Conservation (phyloP, 768 basidiomycete genomes). For the Gelatoporia subvermispora region DNA sequence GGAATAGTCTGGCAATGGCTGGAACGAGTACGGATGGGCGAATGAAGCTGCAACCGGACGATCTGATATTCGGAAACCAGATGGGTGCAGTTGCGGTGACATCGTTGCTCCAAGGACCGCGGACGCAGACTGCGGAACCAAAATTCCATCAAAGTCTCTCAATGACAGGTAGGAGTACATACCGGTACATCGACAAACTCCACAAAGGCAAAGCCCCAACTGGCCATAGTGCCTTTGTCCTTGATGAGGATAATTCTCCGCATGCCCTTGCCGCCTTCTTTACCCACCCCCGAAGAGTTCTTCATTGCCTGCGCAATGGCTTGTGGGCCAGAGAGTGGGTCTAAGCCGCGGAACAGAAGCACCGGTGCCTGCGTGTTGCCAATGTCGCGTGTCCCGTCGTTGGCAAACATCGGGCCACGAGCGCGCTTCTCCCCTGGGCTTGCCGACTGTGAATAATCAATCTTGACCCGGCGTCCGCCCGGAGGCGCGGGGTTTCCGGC, state of each 20-base stretch:
- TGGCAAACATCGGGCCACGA: conserved; percentile 51
- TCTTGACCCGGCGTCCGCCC: conserved; percentile 84
- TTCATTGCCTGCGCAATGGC: conserved; percentile 84
- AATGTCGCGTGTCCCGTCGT: conserved; percentile 96
- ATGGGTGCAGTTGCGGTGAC: conserved; percentile 82
- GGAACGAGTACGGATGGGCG: conserved; percentile 87
- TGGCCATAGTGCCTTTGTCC: conserved; percentile 81
- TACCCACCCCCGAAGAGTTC: conserved; percentile 70
- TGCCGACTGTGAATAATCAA: conserved; percentile 91
- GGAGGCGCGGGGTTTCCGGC: conserved; percentile 50
- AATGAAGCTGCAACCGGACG: conserved; percentile 89
- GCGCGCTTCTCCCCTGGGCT: conserved; percentile 64
- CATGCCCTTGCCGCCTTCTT: conserved; percentile 83
- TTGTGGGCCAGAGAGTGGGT: conserved; percentile 81
- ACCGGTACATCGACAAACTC: conserved; percentile 87
- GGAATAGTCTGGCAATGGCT: conserved; percentile 70
- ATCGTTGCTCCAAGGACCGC: conserved; percentile 80
- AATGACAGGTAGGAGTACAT: conserved; percentile 15
- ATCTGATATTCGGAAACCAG: conserved; percentile 91
- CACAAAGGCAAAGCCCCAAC: conserved; percentile 93
- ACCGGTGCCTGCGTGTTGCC: conserved; percentile 80
- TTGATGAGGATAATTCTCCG: conserved; percentile 83
- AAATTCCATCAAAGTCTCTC: conserved; percentile 12
- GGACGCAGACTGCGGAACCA: conserved; percentile 64
- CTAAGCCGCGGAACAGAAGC: conserved; percentile 86